Percentiles rank a stretch among this genome's conserved stretches.
phyloP scores from a whole-genome alignment of 352 stramenopile genomes.

The Blastocystis sp. region DNA sequence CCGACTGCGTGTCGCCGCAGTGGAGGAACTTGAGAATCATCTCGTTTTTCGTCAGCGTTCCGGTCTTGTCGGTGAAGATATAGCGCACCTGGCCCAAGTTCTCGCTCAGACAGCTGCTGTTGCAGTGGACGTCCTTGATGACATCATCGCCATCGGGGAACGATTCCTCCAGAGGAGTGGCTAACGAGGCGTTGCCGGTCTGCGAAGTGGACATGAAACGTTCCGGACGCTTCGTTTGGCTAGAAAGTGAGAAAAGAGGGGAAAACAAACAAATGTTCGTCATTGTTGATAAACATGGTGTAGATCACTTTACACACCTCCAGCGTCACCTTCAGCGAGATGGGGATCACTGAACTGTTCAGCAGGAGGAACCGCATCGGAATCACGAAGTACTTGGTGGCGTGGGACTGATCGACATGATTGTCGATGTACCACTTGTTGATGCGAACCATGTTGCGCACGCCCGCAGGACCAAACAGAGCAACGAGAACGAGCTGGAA shows the following conservation, averaged over 20 bases:
- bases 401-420: neutral
- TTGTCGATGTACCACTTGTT: conserved; percentile 56
- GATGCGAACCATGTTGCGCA: conserved; percentile 1
- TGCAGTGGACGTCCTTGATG: neutral
- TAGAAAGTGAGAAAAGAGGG: no score
- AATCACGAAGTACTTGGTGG: conserved; percentile 60
- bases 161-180: conserved; percentile 9
- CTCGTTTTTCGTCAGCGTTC: conserved; percentile 83
- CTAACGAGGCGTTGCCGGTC: neutral
- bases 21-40: conserved; percentile 71
- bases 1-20: conserved; percentile 48
- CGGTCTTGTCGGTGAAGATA: conserved; percentile 85
- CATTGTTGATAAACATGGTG: conserved; percentile 56
- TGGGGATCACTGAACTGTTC: conserved; percentile 78
- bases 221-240: no score
- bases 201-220: no score
- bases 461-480: conserved; percentile 22
- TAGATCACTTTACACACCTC: conserved; percentile 59
- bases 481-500: conserved; percentile 61
- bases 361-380: conserved; percentile 72
- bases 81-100: conserved; percentile 79
- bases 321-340: conserved; percentile 77
- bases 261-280: neutral
- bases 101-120: conserved; percentile 68
- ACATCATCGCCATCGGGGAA: conserved; percentile 64